A percentile compares a stretch with the other conserved stretches of the same genome.
phyloP scores from a whole-genome alignment of 805 yeast genomes.

The Danielia reshetovae region DNA sequence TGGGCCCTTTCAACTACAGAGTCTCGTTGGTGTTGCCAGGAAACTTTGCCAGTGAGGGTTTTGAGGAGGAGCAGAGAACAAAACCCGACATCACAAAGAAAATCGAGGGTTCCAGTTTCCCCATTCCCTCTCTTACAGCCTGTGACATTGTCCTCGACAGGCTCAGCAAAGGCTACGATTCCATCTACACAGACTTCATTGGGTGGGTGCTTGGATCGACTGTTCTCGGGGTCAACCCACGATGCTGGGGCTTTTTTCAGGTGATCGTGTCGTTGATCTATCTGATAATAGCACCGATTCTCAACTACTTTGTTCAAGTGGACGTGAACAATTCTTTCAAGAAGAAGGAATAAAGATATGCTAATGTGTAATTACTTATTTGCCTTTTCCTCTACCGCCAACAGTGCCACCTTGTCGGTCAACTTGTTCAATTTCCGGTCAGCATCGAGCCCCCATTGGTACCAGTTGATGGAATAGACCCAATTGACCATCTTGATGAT shows the following conservation, averaged over 20 bases:
- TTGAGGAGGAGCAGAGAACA: constrained; percentile 67
- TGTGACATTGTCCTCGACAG: constrained; percentile 54
- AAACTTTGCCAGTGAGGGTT: constrained; percentile 87
- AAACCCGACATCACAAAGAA: constrained; percentile 79
- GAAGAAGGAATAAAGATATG: too few relatives aligned
- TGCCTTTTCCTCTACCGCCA: constrained; percentile 10
- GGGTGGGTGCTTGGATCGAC: constrained; percentile 77
- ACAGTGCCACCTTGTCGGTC: constrained; percentile 22
- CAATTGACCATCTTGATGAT: constrained; percentile 60
- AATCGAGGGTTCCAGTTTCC: constrained; percentile 80
- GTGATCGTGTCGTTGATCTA: constrained; percentile 32
- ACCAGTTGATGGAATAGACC: constrained; percentile 53
- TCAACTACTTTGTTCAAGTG: constrained; percentile 44
- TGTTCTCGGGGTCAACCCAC: constrained; percentile 66
- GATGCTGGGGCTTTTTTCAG: constrained; percentile 51
- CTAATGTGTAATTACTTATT: too few relatives aligned
- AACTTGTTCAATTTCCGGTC: constrained; percentile 30
- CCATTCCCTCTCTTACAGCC: constrained; percentile 66
- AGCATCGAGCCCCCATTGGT: constrained; percentile 34
- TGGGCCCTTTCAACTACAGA: constrained; percentile 58
- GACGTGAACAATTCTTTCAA: constrained; percentile 51
- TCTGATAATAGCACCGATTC: constrained; percentile 50
- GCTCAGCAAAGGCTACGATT: constrained; percentile 63
- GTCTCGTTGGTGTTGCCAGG: constrained; percentile 85
- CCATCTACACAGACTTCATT: constrained; percentile 75